Conservation (phyloP, 768 basidiomycete species). For the Neoboletus magnificus region DNA sequence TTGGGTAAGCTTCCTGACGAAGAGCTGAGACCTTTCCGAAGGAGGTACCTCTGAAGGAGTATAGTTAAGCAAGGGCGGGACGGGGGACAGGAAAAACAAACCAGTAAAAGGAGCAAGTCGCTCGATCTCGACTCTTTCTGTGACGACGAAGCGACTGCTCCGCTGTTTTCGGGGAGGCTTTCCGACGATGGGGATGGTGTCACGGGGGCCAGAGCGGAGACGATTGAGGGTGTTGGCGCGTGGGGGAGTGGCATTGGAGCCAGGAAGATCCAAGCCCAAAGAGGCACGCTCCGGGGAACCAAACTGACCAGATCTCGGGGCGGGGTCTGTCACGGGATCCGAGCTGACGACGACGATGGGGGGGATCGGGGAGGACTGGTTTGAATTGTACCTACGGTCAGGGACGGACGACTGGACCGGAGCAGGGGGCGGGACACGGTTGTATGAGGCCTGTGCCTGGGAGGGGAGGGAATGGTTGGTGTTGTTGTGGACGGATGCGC, state of each 20-base stretch:
- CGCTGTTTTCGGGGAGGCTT: constrained; percentile 97
- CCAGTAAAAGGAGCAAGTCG: constrained; percentile 88
- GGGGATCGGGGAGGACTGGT: constrained; percentile 54
- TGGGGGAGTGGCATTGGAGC: constrained; percentile 52
- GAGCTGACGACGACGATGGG: constrained; percentile 86
- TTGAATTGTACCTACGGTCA: constrained; percentile 56
- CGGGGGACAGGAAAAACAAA: constrained; percentile 28
- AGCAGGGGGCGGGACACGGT: constrained; percentile 42
- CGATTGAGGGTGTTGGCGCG: constrained; percentile 68
- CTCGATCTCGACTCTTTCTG: constrained; percentile 95
- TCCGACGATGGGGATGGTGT: constrained; percentile 93
- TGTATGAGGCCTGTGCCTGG: constrained; percentile 39
- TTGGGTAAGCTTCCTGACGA: constrained; percentile 92
- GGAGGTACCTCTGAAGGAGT: constrained; percentile 71
- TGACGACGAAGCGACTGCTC: constrained; percentile 93
- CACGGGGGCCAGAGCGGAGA: constrained; percentile 82
- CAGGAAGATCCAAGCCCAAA: constrained; percentile 44
- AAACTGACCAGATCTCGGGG: constrained; percentile 40
- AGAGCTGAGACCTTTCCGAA: constrained; percentile 84
- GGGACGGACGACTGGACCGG: constrained; percentile 38
- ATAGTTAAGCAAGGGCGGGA: constrained; percentile 1
- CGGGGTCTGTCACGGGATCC: constrained; percentile 51
- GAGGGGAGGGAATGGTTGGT: constrained; percentile 40
- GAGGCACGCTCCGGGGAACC: constrained; percentile 49
- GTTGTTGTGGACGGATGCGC: constrained; percentile 33